Evolutionary conservation across 192 early-diverging fungal species (phyloP).

Genomic region (Coemansia sp.): DNA sequence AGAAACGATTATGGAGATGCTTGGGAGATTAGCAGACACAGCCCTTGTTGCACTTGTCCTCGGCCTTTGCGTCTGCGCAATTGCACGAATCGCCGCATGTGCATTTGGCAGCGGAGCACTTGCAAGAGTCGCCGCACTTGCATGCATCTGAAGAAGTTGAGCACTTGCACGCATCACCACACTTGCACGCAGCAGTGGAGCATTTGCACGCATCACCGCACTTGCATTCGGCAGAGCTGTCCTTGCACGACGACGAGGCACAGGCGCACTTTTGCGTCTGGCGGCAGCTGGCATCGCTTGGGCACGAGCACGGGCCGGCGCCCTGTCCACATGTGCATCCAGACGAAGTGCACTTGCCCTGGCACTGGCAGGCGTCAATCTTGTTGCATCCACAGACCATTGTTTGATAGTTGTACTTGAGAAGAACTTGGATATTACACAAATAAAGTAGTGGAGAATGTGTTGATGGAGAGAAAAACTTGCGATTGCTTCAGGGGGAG

Average conservation of each 20-base stretch:
- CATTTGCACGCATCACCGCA: constrained; percentile 35
- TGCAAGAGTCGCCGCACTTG: constrained; percentile 28
- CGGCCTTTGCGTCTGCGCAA: constrained; percentile 10
- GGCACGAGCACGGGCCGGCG: constrained; percentile 26
- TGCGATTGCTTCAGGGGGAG: neutral
- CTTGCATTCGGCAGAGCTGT: constrained; percentile 22
- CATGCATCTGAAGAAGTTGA: constrained; percentile 11
- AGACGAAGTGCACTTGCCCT: constrained; percentile 15
- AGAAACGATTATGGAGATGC: too few species aligned
- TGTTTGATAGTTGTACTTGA: neutral
- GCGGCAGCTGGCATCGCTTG: constrained; percentile 18
- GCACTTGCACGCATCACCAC: constrained; percentile 14
- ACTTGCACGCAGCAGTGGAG: constrained; percentile 32
- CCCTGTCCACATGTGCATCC: constrained; percentile 34
- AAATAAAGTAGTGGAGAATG: neutral
- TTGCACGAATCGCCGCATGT: constrained; percentile 19
- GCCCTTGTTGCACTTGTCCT: constrained; percentile 17
- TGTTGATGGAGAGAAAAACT: neutral
- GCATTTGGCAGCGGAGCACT: constrained; percentile 14
- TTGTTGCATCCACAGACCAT: constrained; percentile 20
- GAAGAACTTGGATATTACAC: neutral
- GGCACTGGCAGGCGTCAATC: constrained; percentile 28
- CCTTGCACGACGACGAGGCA: constrained; percentile 26
- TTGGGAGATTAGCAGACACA: neutral
- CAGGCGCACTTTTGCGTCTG: constrained; percentile 23